Base-by-base conservation (phyloP, 78 protist genomes). In the Anaeramoeba flamelloides region DNA sequence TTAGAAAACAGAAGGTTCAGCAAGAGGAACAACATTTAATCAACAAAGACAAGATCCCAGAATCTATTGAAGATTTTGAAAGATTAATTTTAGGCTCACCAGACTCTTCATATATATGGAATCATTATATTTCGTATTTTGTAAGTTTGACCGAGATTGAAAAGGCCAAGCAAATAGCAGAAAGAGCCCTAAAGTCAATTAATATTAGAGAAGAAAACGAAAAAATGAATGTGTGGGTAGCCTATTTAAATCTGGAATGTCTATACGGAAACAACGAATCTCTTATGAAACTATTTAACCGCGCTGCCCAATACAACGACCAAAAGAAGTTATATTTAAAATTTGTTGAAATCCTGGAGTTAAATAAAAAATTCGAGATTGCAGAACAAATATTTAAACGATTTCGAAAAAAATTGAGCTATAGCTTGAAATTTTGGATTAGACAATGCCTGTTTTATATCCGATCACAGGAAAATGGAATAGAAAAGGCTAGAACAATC, bases 201-300 rank as follows among this genome's bases (percentile, higher is more conserved):
- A 40, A n/a, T 78, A 64, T 82, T 32, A 36, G 81, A 1, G 88
- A 92, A 74, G 90, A 79, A 40, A 2, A 36, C 0, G 79, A 34
- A 65, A 82, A 79, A 74, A n/a, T 86, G 82, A 94, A 95, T 86
- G 84, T 95, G 37, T 94, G 95, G 95, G 86, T 85, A 31, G 95
- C 97, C 31, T 36, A 77, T 37, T 80, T 92, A 85, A 94, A 95
- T 77, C 84, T 95, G 22, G 98, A 95, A 82, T 82, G 85, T 38
- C 32, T 36, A 30, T 87, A 84, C 83, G 97, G 98, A 33, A 77
- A 85, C 0, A 41, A 76, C 1, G 92, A 83, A 34, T 53, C 87
- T 3, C 8, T 39, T 8, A 76, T 53, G 69, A 53, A 53, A 53
- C 40, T 86, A 32, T 88, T 94, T 77, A 2, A 82, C 38, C 85